phyloP scores from a whole-genome alignment of 2,329 filamentous ascomycete genomes.

The Colletotrichum orbiculare region DNA sequence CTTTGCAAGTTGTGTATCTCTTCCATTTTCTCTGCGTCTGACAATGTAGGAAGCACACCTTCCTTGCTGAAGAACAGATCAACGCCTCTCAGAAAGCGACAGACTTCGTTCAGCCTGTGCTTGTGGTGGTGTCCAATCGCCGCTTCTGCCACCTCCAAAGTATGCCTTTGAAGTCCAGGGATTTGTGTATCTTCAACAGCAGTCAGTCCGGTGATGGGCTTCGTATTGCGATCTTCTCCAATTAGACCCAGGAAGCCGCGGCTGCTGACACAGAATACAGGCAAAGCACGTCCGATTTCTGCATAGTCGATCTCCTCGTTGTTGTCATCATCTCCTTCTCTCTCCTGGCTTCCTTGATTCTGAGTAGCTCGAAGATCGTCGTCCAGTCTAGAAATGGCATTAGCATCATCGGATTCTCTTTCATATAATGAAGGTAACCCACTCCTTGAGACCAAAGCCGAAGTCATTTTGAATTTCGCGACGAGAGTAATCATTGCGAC shows the following conservation, averaged over 20 bases:
- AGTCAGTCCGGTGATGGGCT: conserved; percentile 62
- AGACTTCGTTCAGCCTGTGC: conserved; percentile 1
- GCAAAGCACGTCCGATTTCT: conserved; percentile 63
- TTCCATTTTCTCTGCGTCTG: conserved; percentile 4
- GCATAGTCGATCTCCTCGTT: conserved; percentile 65
- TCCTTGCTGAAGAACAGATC: conserved; percentile 21
- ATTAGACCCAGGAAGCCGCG: conserved; percentile 68
- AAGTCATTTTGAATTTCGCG: conserved; percentile 39
- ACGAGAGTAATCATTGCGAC: conserved; percentile 65
- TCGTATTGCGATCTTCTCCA: conserved; percentile 54
- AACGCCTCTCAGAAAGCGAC: conserved; percentile 6
- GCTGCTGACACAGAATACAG: conserved; percentile 74
- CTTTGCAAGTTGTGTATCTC: conserved; percentile 3
- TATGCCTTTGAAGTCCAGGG: conserved; percentile 68
- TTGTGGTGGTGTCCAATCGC: conserved; percentile 9
- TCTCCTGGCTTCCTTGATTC: not conserved
- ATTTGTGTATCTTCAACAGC: conserved; percentile 67
- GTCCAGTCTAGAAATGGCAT: conserved; percentile 7
- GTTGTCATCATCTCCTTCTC: not conserved
- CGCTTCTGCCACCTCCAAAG: conserved; percentile 64
- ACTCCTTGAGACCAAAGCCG: conserved; percentile 54
- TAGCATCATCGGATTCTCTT: conserved; percentile 62
- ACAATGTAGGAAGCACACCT: conserved; percentile 1
- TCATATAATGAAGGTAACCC: conserved; percentile 44
- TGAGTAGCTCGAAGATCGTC: conserved; percentile 20